These are phyloP conservation scores for Camillea tinctor DNA, from an alignment of 2,329 filamentous ascomycete genomes.

Conservation along the genomic window DNA sequence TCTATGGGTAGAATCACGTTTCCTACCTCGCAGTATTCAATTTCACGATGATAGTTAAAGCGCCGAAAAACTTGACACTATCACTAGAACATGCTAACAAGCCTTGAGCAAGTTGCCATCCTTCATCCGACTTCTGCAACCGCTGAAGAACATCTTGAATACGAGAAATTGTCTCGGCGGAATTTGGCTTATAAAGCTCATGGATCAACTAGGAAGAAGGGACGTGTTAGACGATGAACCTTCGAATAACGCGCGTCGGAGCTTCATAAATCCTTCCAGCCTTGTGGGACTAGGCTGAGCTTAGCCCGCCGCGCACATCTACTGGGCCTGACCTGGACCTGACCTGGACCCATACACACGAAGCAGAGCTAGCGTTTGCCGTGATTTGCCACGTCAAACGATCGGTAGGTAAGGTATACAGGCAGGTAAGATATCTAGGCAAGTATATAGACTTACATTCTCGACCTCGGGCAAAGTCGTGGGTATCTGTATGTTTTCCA, in stretches of 20 bases:
- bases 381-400: too few relatives aligned
- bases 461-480: constrained; percentile 29
- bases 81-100: constrained; percentile 68
- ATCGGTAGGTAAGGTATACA: too few relatives aligned
- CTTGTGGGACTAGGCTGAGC: background rate
- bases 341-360: too few relatives aligned
- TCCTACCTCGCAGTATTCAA: constrained; percentile 82
- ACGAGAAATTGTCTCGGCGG: constrained; percentile 45
- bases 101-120: constrained; percentile 82
- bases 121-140: constrained; percentile 75
- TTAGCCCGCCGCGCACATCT: background rate
- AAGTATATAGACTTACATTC: constrained; percentile 19
- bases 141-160: constrained; percentile 73
- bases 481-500: constrained; percentile 26
- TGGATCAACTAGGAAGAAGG: constrained; percentile 42
- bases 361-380: background rate
- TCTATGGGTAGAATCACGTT: background rate
- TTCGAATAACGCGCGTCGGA: background rate
- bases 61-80: constrained; percentile 87
- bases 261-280: background rate
- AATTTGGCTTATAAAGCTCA: constrained; percentile 52
- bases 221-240: background rate
- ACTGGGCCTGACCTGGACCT: too few relatives aligned
- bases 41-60: constrained; percentile 89
- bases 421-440: too few relatives aligned